Evolutionary conservation across 176 grass and related monocot genomes (phyloP).

Genomic region (Triticum timopheevii): DNA sequence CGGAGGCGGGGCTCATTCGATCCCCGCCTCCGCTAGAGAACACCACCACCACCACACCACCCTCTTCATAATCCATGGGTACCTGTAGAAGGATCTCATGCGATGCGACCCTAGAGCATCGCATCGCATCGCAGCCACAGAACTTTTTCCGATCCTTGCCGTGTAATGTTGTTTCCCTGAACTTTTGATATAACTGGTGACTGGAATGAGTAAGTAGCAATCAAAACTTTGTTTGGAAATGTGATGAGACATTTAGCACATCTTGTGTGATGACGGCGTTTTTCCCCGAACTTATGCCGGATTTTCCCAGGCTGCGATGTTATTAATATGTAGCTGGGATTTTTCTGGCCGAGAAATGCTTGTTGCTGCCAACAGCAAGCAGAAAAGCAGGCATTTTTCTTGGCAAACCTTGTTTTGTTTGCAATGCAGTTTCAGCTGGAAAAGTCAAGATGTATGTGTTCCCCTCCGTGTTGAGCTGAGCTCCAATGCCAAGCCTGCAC

Average conservation of each 20-base stretch:
- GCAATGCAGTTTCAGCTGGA: neutral
- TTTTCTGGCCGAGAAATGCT: too few species aligned
- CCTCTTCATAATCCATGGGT: conserved; percentile 1
- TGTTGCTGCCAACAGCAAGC: too few species aligned
- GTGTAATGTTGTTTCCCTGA: conserved; percentile 16
- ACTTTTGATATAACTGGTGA: neutral
- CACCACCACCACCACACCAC: neutral
- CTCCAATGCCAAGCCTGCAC: too few species aligned
- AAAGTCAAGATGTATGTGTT: neutral
- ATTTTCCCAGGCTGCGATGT: too few species aligned
- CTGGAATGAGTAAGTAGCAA: neutral
- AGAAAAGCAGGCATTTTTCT: neutral
- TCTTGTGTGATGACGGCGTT: neutral
- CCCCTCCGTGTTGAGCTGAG: too few species aligned
- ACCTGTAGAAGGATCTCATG: conserved; percentile 33
- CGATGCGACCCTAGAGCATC: neutral
- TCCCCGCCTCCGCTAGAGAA: conserved; percentile 1
- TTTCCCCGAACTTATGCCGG: neutral
- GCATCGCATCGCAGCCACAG: neutral
- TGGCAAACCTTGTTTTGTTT: neutral
- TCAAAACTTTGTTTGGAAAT: neutral
- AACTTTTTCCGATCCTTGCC: neutral
- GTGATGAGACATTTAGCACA: neutral
- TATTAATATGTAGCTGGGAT: too few species aligned
- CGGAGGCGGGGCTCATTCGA: neutral